phyloP scores from a whole-genome alignment of 768 basidiomycete genomes.

The Auricularia heimuer region DNA sequence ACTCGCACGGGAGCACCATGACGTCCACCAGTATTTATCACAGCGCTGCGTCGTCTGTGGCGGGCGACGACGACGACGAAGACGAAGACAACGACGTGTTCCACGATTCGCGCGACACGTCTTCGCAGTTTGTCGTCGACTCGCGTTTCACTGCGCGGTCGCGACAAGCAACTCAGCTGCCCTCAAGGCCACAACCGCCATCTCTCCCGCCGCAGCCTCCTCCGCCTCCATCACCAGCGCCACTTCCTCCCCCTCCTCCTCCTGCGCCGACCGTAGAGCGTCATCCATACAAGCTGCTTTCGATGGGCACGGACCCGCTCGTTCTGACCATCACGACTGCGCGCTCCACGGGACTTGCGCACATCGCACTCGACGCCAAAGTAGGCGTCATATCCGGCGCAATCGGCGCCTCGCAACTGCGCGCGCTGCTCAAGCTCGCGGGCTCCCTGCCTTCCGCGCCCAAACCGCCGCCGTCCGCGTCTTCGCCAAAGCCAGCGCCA shows the following conservation, averaged over 20 bases:
- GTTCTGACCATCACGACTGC: background rate
- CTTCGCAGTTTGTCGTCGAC: background rate
- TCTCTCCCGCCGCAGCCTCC: background rate
- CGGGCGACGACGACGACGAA: background rate
- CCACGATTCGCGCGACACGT: constrained; percentile 5
- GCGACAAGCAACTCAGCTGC: background rate
- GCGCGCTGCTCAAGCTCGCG: constrained; percentile 31
- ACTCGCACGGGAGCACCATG: constrained; percentile 54
- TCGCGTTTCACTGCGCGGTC: background rate
- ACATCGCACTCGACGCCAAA: constrained; percentile 31
- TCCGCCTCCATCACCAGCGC: background rate
- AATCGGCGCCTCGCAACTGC: constrained; percentile 47
- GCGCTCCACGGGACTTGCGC: constrained; percentile 2
- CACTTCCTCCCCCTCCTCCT: background rate
- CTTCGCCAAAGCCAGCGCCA: constrained; percentile 9
- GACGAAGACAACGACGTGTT: constrained; percentile 6
- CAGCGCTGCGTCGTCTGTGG: constrained; percentile 35
- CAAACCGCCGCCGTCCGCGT: constrained; percentile 26
- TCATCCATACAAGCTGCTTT: background rate
- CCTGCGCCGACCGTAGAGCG: background rate
- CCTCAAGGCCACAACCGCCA: background rate
- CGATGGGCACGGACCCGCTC: background rate
- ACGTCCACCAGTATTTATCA: constrained; percentile 33
- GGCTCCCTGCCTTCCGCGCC: constrained; percentile 6
- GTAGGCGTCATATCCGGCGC: constrained; percentile 47